Evolutionary conservation across 352 stramenopile genomes (phyloP), one percentile per base, ranked within the genome.

Genomic region (Aphanomyces cochlioides): DNA sequence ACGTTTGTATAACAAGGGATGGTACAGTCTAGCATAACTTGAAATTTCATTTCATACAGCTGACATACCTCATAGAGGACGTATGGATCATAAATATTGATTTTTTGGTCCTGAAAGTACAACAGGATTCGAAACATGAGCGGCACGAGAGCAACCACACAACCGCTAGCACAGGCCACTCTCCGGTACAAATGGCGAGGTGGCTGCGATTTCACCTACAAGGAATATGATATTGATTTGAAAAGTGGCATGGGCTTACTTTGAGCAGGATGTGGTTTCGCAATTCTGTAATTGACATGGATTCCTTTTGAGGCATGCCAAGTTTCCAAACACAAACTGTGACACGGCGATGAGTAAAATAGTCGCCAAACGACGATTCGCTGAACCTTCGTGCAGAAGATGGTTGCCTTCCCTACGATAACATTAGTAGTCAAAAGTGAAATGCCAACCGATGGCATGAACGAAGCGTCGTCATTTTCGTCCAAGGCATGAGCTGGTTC

Each of bases 281-380:
- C 56, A 93, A 75, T 67, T 93, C 86, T 2, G 84, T 82, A 47
- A 93, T 88, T 3, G 86, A 85, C 84, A 93, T 91, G n/a, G 80
- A 78, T 43, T 81, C 79, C 72, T 93, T 93, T 19, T 79, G 79
- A 5, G 83, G 78, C 36, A 83, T 69, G 0, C 84, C 83, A 48
- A 87, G 77, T 69, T 91, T 84, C 86, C 86, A 93, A 0, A 93
- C 79, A 43, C 83, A 90, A 8, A 93, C 86, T 34, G 78, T 91
- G 13, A 93, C 80, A 28, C 83, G 83, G 50, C 86, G 81, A 56
- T 82, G 79, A 38, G 80, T 74, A 57, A 91, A 85, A 34, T 82
- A 79, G 10, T 89, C 81, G 19, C 57, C 65, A 47, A 76, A 75
- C 28, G 64, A 48, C 15, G 47, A 19, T 59, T 70, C 64, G 54